Evolutionary conservation across 2,329 filamentous ascomycete species (phyloP).

Genomic region (Fusarium fujikuroi): DNA sequence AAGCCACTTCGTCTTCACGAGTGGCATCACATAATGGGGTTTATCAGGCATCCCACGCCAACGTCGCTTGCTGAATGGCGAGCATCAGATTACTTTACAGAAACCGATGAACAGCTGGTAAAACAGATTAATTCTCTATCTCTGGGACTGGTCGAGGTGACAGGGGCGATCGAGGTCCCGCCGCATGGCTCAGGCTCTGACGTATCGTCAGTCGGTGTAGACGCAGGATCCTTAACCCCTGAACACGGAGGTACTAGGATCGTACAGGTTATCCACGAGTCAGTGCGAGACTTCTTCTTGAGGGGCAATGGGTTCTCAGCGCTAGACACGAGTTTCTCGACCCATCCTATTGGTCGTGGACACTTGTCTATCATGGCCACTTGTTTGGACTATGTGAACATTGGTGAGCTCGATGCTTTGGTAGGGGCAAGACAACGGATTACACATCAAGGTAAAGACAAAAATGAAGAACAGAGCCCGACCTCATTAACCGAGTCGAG

Average conservation of each 20-base stretch:
- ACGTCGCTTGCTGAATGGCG: neutral
- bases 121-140: neutral
- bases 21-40: neutral
- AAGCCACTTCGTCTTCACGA: neutral
- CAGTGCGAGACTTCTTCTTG: neutral
- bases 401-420: neutral
- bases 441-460: accelerated
- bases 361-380: neutral
- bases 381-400: accelerated
- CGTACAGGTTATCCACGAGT: neutral
- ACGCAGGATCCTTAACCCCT: neutral
- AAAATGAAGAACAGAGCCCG: neutral
- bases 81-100: neutral
- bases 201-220: neutral
- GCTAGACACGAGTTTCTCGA: accelerated
- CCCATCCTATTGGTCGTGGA: neutral
- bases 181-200: neutral
- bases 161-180: accelerated
- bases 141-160: neutral
- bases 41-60: neutral
- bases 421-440: accelerated
- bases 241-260: neutral
- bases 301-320: neutral
- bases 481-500: accelerated
- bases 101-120: neutral